Conservation (phyloP, 148 eudicot species). For the Talinum fruticosum region DNA sequence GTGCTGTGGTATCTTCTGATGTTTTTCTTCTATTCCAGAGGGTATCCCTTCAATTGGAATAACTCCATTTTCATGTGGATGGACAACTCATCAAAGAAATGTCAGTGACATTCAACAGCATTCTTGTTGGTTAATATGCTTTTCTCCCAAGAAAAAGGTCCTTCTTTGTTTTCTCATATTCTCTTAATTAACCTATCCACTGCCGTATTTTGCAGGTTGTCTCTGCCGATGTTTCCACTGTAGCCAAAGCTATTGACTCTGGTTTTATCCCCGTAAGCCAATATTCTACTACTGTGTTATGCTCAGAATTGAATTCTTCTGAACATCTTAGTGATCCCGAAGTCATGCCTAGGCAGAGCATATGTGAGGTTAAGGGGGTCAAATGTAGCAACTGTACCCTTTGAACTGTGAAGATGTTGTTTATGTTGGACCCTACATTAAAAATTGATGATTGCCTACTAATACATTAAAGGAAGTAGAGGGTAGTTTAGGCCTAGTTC, state of each 20-base stretch:
- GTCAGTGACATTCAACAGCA: constrained; percentile 44
- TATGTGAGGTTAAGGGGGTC: background rate
- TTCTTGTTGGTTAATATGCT: background rate
- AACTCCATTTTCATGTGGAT: constrained; percentile 97
- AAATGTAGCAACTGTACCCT: background rate
- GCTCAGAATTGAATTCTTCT: constrained; percentile 3
- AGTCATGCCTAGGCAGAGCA: background rate
- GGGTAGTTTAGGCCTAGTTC: background rate
- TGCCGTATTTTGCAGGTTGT: constrained; percentile 50
- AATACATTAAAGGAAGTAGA: background rate
- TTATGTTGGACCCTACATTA: background rate
- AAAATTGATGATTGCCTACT: background rate
- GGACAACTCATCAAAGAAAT: constrained; percentile 81
- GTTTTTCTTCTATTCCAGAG: constrained; percentile 51
- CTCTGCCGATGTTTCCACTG: constrained; percentile 56
- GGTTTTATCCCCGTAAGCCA: constrained; percentile 87
- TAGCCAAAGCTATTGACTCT: constrained; percentile 60
- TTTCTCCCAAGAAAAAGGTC: background rate
- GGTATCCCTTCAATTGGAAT: constrained; percentile 90
- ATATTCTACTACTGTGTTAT: background rate
- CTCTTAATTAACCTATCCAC: background rate
- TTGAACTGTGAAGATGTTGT: no score
- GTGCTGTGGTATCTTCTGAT: constrained; percentile 5
- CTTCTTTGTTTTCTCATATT: background rate
- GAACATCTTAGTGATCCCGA: background rate